Base-by-base conservation (phyloP, 257 asterid genomes). In the Voacanga thouarsii region DNA sequence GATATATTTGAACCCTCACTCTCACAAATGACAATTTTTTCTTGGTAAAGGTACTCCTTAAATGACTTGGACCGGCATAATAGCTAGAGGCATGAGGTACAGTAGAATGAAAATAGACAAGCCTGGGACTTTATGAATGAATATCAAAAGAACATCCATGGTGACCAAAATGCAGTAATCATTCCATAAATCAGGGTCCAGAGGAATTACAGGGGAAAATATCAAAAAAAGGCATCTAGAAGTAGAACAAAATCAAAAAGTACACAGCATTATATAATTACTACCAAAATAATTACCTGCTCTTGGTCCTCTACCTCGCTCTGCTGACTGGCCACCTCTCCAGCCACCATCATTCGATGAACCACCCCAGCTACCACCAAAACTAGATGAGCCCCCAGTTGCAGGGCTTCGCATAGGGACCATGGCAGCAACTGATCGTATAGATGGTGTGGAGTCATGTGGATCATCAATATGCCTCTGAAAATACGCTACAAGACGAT, bases 401-500 rank as follows among this genome's bases (percentile, higher is more conserved):
- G 93, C 95, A 82, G 96, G 98, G 80, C 98, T 92, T 84, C 91
- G 90, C 89, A 92, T 89, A 18, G 97, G 97, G 26, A 96, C 97
- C 97, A 81, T 92, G 11, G 99, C 97, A 79, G 97, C 97, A 79
- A 92, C 94, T 37, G 98, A 92, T 72, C 92, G 88, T 64, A 96
- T 82, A 1, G 98, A 92, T 16, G 89, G 97, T 21, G 87, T 89
- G 59, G 93, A 83, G 80, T 90, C 97, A 57, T 47, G 86, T 15
- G 97, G 96, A 81, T 92, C 99, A 82, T 96, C 94, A 78, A 93
- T 87, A 71, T 93, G 99, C 70, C 89, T 92, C 89, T 96, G 99
- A 72, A 96, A 96, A 82, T 93, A 90, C 37, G 94, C 89, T 59
- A 93, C 97, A 16, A 96, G 91, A 30, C 92, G 94, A 83, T 96